phyloP scores from a whole-genome alignment of 2,329 filamentous ascomycete species.

The Colletotrichum sp. region DNA sequence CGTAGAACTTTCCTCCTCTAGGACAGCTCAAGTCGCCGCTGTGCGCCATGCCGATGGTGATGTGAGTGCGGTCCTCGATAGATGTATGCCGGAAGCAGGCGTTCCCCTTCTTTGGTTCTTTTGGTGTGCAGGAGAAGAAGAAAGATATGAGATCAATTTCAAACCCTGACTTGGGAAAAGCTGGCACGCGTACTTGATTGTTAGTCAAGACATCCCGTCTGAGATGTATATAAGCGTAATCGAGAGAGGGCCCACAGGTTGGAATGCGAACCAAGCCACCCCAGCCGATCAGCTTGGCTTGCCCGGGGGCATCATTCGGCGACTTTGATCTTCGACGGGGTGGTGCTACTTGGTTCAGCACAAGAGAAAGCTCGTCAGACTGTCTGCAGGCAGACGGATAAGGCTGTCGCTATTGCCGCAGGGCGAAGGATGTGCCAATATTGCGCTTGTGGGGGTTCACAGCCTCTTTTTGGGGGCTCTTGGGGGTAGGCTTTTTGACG shows the following conservation, averaged over 20 bases:
- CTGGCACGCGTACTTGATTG: neutral
- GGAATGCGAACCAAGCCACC: neutral
- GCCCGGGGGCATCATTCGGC: neutral
- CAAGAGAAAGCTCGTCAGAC: neutral
- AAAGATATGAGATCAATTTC: neutral
- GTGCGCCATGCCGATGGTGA: neutral
- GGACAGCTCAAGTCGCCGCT: constrained; percentile 33
- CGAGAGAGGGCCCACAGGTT: neutral
- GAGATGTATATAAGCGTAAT: neutral
- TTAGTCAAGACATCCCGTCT: neutral
- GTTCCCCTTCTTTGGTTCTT: neutral
- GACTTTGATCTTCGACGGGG: neutral
- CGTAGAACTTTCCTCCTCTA: constrained; percentile 36
- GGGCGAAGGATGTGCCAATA: neutral
- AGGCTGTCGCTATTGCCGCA: neutral
- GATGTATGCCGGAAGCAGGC: neutral
- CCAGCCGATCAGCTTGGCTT: neutral
- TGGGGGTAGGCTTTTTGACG: neutral
- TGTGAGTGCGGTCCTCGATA: neutral
- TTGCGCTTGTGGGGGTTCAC: neutral
- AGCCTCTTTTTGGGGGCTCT: constrained; percentile 2
- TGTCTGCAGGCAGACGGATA: constrained; percentile 3
- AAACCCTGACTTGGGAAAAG: neutral
- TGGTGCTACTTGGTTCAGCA: neutral
- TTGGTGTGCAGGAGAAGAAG: neutral